Conservation (phyloP, 257 asterid genomes). For the Ilex aquifolium region DNA sequence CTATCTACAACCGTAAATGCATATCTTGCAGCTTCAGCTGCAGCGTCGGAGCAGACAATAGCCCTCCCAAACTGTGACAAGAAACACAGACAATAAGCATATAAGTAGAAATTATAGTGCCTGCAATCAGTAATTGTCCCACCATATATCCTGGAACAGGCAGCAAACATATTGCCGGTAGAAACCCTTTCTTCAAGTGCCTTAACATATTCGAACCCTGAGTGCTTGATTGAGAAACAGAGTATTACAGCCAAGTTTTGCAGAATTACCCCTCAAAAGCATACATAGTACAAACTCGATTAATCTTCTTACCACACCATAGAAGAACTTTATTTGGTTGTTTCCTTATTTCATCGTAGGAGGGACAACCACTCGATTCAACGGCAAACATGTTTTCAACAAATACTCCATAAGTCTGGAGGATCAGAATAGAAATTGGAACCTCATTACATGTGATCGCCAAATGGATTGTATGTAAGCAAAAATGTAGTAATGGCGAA, state of each 20-base stretch:
- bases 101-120: neutral
- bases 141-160: constrained; percentile 94
- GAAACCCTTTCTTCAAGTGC: constrained; percentile 74
- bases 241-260: neutral
- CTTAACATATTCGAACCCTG: constrained; percentile 69
- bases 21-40: constrained; percentile 90
- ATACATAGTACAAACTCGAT: neutral
- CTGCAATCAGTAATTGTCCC: neutral
- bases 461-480: no score
- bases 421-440: neutral
- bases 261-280: neutral
- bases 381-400: constrained; percentile 60
- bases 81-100: neutral
- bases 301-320: constrained; percentile 72
- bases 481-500: no score
- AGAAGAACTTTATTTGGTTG: constrained; percentile 67
- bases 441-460: neutral
- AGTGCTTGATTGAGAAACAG: constrained; percentile 34
- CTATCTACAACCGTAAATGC: constrained; percentile 82
- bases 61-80: constrained; percentile 70
- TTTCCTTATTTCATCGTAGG: constrained; percentile 55
- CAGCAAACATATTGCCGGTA: constrained; percentile 61
- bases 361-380: constrained; percentile 70
- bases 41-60: constrained; percentile 81
- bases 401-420: constrained; percentile 70